Base-by-base conservation (phyloP, 352 stramenopile genomes). In the Phytophthora citrophthora region DNA sequence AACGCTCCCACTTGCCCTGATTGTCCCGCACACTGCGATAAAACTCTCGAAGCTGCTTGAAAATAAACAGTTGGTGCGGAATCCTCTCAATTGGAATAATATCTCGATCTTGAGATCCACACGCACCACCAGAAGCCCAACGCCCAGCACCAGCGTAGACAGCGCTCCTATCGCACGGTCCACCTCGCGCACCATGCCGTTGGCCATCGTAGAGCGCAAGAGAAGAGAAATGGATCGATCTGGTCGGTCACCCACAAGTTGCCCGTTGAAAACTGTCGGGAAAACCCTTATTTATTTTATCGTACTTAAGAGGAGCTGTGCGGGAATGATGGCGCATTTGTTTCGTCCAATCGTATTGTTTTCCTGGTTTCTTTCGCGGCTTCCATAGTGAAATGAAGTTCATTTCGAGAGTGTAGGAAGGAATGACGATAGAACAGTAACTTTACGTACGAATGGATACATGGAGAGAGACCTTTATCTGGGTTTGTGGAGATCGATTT, bases 151-250 rank as follows among this genome's bases (percentile, higher is more conserved):
- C n/a, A 94, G 71, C 40, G 86, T 93, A 4, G 83, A 90, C 31
- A 93, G 60, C 9, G 83, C 84, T 39, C 86, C 86, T 51, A 94
- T 91, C 43, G 83, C 82, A 43, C 83, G 81, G 61, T 94, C 86
- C 44, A 94, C 78, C 59, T 91, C 86, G 59, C 83, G 83, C 65
- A 90, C 83, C 63, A 88, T 83, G 32, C 75, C 70, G 62, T 78
- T 77, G 58, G 54, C 66, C 76, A 87, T 90, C 26, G 45, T n/a
- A 23, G 38, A 61, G 47, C 31, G 23, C 26, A 18, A 47, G 4
- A 63, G 20, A 45, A 16, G 26, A 39, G 18, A 24, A 18, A 32
- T 29, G 11, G 47, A 40, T 46, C 24, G 29, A 32, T 24, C 38
- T 49, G 40, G 32, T 31, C n/a, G 24, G 6, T 13, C n/a, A n/a